Evolutionary conservation across 164 flowering plant species (phyloP).

Genomic region (Stephania yunnanensis): DNA sequence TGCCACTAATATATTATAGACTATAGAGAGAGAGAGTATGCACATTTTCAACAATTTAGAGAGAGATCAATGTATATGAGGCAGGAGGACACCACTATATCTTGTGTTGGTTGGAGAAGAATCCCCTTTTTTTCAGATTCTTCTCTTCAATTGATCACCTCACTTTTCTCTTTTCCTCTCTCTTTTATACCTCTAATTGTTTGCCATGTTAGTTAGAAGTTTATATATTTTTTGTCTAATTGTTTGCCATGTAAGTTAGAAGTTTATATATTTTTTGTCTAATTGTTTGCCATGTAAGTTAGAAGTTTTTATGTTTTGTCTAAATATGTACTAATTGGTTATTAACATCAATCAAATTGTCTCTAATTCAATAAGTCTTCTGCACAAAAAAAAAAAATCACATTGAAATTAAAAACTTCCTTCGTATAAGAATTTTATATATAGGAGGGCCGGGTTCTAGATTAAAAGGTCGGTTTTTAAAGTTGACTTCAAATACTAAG

Average conservation of each 20-base stretch:
- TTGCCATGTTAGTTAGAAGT: neutral
- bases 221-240: neutral
- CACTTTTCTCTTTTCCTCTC: neutral
- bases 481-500: too few species aligned
- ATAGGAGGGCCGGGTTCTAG: too few species aligned
- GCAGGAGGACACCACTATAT: constrained; percentile 6
- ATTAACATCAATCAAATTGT: too few species aligned
- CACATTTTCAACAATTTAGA: too few species aligned
- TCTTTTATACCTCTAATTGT: neutral
- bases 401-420: too few species aligned
- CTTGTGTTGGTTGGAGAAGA: constrained; percentile 4
- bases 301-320: neutral
- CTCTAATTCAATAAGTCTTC: too few species aligned
- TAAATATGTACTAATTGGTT: too few species aligned
- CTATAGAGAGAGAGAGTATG: neutral
- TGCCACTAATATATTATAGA: too few species aligned
- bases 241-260: neutral
- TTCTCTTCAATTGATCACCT: neutral
- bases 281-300: neutral
- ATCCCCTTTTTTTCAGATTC: neutral
- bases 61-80: neutral
- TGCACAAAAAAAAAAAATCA: too few species aligned
- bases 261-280: neutral
- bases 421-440: too few species aligned
- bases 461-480: too few species aligned